Conservation (phyloP, 2,329 filamentous ascomycete species). For the Knufia fluminis region DNA sequence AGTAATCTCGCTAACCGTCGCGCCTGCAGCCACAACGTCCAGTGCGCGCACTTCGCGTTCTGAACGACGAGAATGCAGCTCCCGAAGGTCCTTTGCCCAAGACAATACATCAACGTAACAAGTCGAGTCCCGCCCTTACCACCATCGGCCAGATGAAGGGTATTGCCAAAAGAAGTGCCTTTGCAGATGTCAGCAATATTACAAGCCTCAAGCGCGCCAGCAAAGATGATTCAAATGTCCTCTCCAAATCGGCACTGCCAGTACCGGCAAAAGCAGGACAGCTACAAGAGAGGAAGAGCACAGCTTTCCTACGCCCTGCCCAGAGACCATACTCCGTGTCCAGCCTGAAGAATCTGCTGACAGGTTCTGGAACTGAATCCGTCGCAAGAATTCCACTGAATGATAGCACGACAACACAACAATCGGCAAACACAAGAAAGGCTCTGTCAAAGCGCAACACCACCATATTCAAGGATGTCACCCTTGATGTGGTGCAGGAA, state of each 20-base stretch:
- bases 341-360: constrained; percentile 31
- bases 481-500: constrained; percentile 27
- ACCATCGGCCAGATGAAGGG: constrained; percentile 50
- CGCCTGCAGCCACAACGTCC: constrained; percentile 58
- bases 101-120: constrained; percentile 68
- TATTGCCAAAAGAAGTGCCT: constrained; percentile 64
- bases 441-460: constrained; percentile 44
- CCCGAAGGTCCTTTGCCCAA: constrained; percentile 42
- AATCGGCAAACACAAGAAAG: constrained; percentile 37
- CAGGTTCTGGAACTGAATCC: constrained; percentile 21
- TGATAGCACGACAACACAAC: constrained; percentile 6
- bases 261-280: constrained; percentile 25
- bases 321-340: constrained; percentile 46
- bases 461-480: constrained; percentile 45
- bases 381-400: constrained; percentile 22
- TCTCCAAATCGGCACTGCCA: constrained; percentile 37
- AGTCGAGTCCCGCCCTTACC: constrained; percentile 61
- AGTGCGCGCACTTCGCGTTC: constrained; percentile 48
- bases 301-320: constrained; percentile 48
- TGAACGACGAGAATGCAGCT: constrained; percentile 61
- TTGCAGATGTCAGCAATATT: constrained; percentile 74
- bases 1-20: constrained; percentile 15
- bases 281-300: constrained; percentile 35
- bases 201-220: constrained; percentile 30
- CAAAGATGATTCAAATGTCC: constrained; percentile 50